Conservation (phyloP, 768 basidiomycete species). For the Strobilomyces echinocephalus region DNA sequence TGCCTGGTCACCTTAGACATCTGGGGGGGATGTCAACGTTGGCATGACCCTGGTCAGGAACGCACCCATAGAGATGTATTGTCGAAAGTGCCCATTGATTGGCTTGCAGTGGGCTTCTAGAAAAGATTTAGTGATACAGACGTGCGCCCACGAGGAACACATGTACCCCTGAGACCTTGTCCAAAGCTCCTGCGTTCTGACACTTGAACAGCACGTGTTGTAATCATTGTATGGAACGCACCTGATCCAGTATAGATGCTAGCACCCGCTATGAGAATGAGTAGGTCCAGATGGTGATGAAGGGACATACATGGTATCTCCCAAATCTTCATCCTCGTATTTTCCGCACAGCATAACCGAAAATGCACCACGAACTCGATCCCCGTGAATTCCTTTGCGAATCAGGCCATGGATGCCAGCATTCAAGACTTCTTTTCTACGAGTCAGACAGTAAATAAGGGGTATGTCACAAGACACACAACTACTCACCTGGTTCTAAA, state of each 20-base stretch:
- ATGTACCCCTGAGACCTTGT: conserved; percentile 5
- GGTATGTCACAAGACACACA: neutral
- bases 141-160: neutral
- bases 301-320: conserved; percentile 34
- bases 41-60: neutral
- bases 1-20: conserved; percentile 21
- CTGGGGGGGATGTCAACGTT: conserved; percentile 14
- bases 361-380: conserved; percentile 28
- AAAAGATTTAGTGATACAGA: neutral
- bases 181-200: conserved; percentile 19
- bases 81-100: conserved; percentile 14
- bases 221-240: neutral
- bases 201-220: neutral
- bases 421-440: conserved; percentile 17
- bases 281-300: neutral
- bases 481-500: conserved; percentile 20
- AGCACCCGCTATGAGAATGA: neutral
- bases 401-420: conserved; percentile 32
- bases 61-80: conserved; percentile 22
- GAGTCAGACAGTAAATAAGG: neutral
- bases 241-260: conserved; percentile 35
- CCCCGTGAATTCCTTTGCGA: conserved; percentile 39
- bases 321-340: conserved; percentile 37
- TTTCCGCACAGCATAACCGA: conserved; percentile 41
- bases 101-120: conserved; percentile 22